A percentile compares a stretch with the other conserved stretches of the same genome.
phyloP scores from a whole-genome alignment of 495 filamentous ascomycete genomes.

The Pyronema omphalodes region DNA sequence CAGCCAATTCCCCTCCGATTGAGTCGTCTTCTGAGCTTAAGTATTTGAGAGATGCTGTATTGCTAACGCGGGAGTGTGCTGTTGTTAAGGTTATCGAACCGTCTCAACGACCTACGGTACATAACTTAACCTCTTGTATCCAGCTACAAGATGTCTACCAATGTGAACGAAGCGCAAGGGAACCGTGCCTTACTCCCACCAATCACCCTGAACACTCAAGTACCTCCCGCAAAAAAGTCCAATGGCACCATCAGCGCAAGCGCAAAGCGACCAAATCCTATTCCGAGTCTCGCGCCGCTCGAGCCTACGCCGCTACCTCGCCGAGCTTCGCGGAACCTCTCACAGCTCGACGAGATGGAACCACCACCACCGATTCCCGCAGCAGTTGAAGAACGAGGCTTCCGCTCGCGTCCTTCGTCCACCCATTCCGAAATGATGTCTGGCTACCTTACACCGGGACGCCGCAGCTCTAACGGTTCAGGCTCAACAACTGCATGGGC shows the following conservation, averaged over 20 bases:
- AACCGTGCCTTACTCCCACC: neutral
- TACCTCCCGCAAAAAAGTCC: neutral
- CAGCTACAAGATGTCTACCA: neutral
- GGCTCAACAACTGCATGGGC: constrained; percentile 21
- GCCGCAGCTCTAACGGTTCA: constrained; percentile 14
- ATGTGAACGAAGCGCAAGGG: neutral
- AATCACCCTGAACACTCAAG: neutral
- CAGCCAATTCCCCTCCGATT: too few species aligned
- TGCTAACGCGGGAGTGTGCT: too few species aligned
- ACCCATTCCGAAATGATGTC: constrained; percentile 9
- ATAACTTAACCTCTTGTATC: neutral
- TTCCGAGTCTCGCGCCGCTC: neutral
- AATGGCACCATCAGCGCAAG: neutral
- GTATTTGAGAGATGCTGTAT: too few species aligned
- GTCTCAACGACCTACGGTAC: too few species aligned
- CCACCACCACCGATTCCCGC: constrained; percentile 20
- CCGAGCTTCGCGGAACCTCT: neutral
- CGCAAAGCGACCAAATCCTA: constrained; percentile 1
- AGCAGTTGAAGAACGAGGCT: constrained; percentile 14
- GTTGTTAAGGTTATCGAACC: too few species aligned
- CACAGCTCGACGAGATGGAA: constrained; percentile 19
- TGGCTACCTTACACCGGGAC: constrained; percentile 6
- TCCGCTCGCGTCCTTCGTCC: constrained; percentile 16
- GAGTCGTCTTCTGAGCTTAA: too few species aligned
- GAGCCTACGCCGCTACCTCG: neutral